Evolutionary conservation across 2,329 filamentous ascomycete species (phyloP).

Genomic region (Pleoardoris graminearum): DNA sequence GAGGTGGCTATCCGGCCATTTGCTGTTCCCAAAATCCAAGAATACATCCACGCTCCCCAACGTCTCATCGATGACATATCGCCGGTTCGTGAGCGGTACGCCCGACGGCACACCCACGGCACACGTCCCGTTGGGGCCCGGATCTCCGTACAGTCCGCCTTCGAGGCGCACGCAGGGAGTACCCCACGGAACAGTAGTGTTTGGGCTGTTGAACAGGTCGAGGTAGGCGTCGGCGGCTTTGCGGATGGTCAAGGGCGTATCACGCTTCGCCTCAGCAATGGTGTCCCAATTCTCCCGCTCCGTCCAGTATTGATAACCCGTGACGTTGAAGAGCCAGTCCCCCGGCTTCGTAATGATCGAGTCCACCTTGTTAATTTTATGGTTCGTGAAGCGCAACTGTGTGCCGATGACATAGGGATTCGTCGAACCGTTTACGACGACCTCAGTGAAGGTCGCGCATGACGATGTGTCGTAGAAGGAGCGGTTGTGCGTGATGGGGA

Average conservation of each 20-base stretch:
- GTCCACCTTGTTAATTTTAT: constrained; percentile 30
- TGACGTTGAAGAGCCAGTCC: constrained; percentile 35
- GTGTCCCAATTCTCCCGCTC: constrained; percentile 21
- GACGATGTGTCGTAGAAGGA: constrained; percentile 24
- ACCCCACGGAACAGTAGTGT: constrained; percentile 28
- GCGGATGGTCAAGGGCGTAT: constrained; percentile 18
- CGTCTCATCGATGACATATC: constrained; percentile 33
- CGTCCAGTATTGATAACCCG: constrained; percentile 20
- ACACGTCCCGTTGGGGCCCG: constrained; percentile 28
- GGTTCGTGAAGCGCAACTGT: constrained; percentile 28
- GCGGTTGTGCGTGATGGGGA: constrained; percentile 25
- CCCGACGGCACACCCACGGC: constrained; percentile 26
- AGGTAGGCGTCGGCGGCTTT: constrained; percentile 26
- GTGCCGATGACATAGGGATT: constrained; percentile 33
- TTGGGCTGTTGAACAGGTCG: constrained; percentile 23
- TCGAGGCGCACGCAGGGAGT: constrained; percentile 32
- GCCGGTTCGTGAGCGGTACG: constrained; percentile 24
- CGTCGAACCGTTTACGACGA: constrained; percentile 24
- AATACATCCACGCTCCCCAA: constrained; percentile 28
- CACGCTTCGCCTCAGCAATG: constrained; percentile 17
- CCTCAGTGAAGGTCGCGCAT: constrained; percentile 32
- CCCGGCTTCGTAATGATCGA: constrained; percentile 28
- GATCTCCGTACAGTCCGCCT: constrained; percentile 29
- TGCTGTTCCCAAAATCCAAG: constrained; percentile 26
- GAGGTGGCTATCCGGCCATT: constrained; percentile 33